Base-by-base conservation (phyloP, 2,329 filamentous ascomycete species). In the Trichoderma sp. region DNA sequence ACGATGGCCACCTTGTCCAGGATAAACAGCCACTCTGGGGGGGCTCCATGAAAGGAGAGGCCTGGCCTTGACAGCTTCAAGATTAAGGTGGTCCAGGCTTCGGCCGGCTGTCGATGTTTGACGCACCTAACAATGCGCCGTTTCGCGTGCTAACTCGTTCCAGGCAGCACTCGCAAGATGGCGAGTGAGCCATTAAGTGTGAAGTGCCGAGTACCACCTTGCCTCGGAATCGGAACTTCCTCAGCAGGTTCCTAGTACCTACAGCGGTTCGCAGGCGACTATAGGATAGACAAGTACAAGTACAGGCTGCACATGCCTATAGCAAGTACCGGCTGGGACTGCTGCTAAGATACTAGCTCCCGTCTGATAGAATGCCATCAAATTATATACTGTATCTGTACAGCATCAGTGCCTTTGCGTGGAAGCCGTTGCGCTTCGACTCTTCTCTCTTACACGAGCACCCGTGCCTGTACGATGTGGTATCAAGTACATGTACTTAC, bases 1-100 rank as follows among this genome's bases (percentile, higher is more conserved):
- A 11, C 30, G 39, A 43, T 43, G 39, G 39, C 39, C 39, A n/a
- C 64, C 63, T 37, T 66, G 54, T 32, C 43, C n/a, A n/a, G 52
- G 37, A 58, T 49, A 26, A 34, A 34, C 61, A 49, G 61, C 39
- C 37, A 34, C 30, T 65, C 51, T 28, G 26, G 24, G 54, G 61
- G 60, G 51, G 61, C 21, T 66, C 63, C 63, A 34, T 59, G 64
- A 66, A 66, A 66, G 64, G 64, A 66, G 64, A 66, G 55, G 37
- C 52, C 51, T 43, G 24, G 63, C 37, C 63, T 46, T 21, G 63
- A 58, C 34, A 58, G 37, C 51, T 37, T 30, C 54, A 37, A 11
- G 54, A 34, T 46, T 43, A 58, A 46, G 54, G 54, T 66, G 54
- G 64, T n/a, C 64, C 30, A 51, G 39, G 64, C 64, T 66, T 37